Evolutionary conservation across 2,329 filamentous ascomycete species (phyloP).

Genomic region (Fusarium lyarnte): DNA sequence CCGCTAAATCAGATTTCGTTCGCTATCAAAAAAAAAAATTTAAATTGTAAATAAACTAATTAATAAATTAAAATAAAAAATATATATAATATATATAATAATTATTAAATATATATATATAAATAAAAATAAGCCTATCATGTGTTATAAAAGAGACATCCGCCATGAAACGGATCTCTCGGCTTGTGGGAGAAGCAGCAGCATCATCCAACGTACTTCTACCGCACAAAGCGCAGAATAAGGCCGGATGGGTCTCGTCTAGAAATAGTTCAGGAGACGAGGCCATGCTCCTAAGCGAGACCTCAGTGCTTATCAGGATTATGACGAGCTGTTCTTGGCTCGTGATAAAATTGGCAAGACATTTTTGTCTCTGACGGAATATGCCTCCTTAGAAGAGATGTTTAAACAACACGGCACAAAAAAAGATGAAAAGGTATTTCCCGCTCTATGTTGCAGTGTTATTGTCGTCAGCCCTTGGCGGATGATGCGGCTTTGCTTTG

Average conservation of each 20-base stretch:
- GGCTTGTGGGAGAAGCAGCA: not conserved
- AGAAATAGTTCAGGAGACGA: conserved; percentile 31
- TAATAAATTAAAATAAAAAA: no score
- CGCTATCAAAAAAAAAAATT: not conserved
- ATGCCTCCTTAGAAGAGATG: not conserved
- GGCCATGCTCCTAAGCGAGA: conserved; percentile 18
- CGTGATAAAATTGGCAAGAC: conserved; percentile 1
- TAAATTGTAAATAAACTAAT: no score
- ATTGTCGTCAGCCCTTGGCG: conserved; percentile 21
- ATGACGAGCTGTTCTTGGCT: conserved; percentile 21
- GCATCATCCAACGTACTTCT: not conserved
- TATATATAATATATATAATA: no score
- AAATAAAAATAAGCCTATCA: not conserved
- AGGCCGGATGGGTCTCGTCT: conserved; percentile 15
- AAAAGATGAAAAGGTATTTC: not conserved
- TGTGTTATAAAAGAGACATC: not conserved
- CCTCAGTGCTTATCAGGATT: conserved; percentile 16
- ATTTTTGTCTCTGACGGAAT: not conserved
- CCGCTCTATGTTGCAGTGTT: not conserved
- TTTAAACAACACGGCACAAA: not conserved
- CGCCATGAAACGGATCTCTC: conserved; percentile 1
- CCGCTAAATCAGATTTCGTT: not conserved
- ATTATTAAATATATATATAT: no score
- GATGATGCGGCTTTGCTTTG: conserved; percentile 45
- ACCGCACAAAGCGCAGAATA: conserved; percentile 18